Evolutionary conservation across 305 asterid genomes (phyloP), one percentile per base, ranked within the genome.

Genomic region (Vinca major): DNA sequence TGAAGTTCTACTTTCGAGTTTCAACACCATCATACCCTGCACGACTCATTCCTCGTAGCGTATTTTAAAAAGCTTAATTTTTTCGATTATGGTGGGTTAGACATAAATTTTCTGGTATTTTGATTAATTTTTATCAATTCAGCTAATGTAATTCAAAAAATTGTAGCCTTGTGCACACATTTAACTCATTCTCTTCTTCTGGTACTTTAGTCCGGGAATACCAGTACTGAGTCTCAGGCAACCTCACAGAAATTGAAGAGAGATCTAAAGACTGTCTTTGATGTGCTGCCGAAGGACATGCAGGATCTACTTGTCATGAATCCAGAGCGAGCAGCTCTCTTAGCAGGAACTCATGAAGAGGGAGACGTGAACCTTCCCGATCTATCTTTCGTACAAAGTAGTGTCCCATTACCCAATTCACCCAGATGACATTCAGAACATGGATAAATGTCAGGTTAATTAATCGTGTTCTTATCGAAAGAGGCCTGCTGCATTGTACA

Each of bases 231-330:
- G 62, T 80, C 84, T 1, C 84, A 74, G 70, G 88, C 81, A 64
- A 85, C 85, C 53, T 78, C 89, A 81, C 49, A 68, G 80, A 92
- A 92, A 79, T 60, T 92, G 82, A 90, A 82, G 88, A 81, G 78
- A 71, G 97, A 92, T 85, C 84, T 92, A 77, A 87, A 72, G 66
- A 74, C 81, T 19, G 89, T 92, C 72, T 92, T 82, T 74, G 81
- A 66, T 57, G 81, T 87, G 71, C 90, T 92, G 33, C 89, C 98
- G 0, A 79, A 80, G 77, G 98, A 92, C 74, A 54, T 88, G 79
- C 97, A 90, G 65, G 88, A 90, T 80, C 97, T 90, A 74, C 80
- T 92, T 65, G 77, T 86, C 67, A 88, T 87, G 93, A 92, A 87
- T 67, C 95, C 98, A 4, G 83, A 78, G 53, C 84, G 85, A 74